Evolutionary conservation across 1,139 yeast species (phyloP).

Genomic region (Kodamaea sp.): DNA sequence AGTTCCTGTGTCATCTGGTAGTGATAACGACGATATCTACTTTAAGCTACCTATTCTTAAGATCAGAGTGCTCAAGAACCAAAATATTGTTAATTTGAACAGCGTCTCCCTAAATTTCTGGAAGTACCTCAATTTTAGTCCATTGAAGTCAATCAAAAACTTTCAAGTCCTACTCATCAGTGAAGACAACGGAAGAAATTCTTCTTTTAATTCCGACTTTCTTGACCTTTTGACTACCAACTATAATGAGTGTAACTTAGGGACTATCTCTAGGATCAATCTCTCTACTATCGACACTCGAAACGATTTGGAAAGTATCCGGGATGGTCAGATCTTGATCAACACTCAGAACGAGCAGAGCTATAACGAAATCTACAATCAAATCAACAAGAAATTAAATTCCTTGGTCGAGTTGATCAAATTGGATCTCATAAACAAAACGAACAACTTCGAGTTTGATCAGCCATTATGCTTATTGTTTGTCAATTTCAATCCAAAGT

Average conservation of each 20-base stretch:
- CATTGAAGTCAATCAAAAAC: slow-evolving; percentile 49
- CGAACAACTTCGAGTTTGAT: slow-evolving; percentile 44
- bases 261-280: slow-evolving; percentile 38
- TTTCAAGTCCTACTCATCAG: slow-evolving; percentile 55
- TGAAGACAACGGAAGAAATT: slow-evolving; percentile 22
- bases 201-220: slow-evolving; percentile 28
- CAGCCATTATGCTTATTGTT: slow-evolving; percentile 50
- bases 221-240: slow-evolving; percentile 40
- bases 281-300: slow-evolving; percentile 33
- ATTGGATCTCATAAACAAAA: slow-evolving; percentile 43
- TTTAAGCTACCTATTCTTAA: slow-evolving; percentile 29
- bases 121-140: slow-evolving; percentile 58
- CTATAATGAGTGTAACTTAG: slow-evolving; percentile 52
- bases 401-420: slow-evolving; percentile 38
- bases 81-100: slow-evolving; percentile 36
- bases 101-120: slow-evolving; percentile 48
- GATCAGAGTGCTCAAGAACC: slow-evolving; percentile 31
- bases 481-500: slow-evolving; percentile 45
- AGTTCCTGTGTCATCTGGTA: too few species aligned
- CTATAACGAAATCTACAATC: slow-evolving; percentile 30
- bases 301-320: slow-evolving; percentile 34
- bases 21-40: slow-evolving; percentile 13
- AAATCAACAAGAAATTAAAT: slow-evolving; percentile 29
- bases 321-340: slow-evolving; percentile 35
- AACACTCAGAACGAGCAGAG: slow-evolving; percentile 21